Evolutionary conservation across 148 eudicot genomes (phyloP), one percentile per base, ranked within the genome.

Genomic region (Dysphania ambrosioides): DNA sequence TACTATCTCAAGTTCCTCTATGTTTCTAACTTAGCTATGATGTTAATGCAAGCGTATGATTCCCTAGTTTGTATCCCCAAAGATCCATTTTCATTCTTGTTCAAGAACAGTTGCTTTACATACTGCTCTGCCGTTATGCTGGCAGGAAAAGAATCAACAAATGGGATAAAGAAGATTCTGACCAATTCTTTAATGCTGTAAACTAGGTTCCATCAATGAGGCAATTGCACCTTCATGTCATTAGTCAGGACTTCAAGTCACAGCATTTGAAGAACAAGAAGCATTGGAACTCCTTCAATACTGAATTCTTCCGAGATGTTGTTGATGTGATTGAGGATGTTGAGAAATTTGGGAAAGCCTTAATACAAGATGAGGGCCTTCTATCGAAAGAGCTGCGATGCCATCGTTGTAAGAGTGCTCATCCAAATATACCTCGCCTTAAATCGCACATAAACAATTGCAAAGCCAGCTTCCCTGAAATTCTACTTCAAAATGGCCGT

Each of bases 281-380:
- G 86, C 98, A 95, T 82, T 95, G 97, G 98, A 90, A 92, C 83
- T 95, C 97, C 51, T 95, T 95, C 80, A 95, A 79, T 70, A 83
- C 93, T 41, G 86, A 88, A n/a, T 95, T 95, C 72, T 95, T 92
- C 79, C 86, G 85, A 32, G 98, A 95, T 61, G 91, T 93, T 10
- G 87, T 84, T 0, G 96, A 92, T 70, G 97, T 95, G n/a, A 85
- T 95, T 0, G 86, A 90, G 75, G 93, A 95, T 77, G 76, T 90
- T 53, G 85, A 82, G 44, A 76, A 74, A 51, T 57, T 40, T 23
- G 96, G 93, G 5, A 85, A 72, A 67, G 87, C 86, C 12, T 78
- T 80, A 11, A 11, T 85, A 30, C 73, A 79, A 73, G 87, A 87
- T 15, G 90, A 91, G 31, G 81, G 79, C 51, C 32, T 85, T 58